Evolutionary conservation across 1,284 basidiomycete species (phyloP).

Genomic region (Cryptococcus hybrid): DNA sequence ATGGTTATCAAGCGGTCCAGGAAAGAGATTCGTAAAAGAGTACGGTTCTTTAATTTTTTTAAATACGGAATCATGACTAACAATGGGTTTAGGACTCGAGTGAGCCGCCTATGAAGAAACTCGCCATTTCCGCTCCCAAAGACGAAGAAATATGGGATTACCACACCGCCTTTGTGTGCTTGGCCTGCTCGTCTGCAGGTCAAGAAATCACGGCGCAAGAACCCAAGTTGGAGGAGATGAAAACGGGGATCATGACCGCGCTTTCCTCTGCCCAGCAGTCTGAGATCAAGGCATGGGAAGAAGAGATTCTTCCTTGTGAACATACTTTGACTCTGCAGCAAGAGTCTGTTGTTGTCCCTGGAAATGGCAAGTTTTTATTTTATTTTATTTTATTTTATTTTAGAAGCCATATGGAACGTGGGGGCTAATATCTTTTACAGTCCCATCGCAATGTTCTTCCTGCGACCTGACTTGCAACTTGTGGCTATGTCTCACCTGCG

Average conservation of each 20-base stretch:
- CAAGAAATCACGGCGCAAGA: conserved; percentile 60
- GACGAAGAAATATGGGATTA: conserved; percentile 88
- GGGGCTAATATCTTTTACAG: conserved; percentile 45
- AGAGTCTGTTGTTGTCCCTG: conserved; percentile 45
- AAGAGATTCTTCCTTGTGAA: conserved; percentile 84
- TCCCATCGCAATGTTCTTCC: conserved; percentile 69
- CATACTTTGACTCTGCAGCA: conserved; percentile 82
- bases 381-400: too few species aligned
- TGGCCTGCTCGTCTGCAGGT: conserved; percentile 54
- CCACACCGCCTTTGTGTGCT: conserved; percentile 71
- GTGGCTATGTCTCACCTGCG: conserved; percentile 94
- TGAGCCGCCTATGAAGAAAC: conserved; percentile 84
- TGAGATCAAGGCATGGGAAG: conserved; percentile 97
- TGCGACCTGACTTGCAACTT: conserved; percentile 86
- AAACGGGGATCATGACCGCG: conserved; percentile 73
- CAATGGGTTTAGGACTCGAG: conserved; percentile 53
- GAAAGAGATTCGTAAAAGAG: conserved; percentile 66
- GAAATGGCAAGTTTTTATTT: conserved; percentile 25
- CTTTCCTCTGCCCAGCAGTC: conserved; percentile 86
- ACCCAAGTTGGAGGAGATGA: conserved; percentile 56
- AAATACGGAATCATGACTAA: background rate
- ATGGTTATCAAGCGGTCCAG: conserved; percentile 76
- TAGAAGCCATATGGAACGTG: too few species aligned
- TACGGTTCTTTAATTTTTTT: conserved; percentile 49
- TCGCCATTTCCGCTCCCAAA: conserved; percentile 78